phyloP scores from a whole-genome alignment of 345 rosid species.

The Lepidium aucheri region DNA sequence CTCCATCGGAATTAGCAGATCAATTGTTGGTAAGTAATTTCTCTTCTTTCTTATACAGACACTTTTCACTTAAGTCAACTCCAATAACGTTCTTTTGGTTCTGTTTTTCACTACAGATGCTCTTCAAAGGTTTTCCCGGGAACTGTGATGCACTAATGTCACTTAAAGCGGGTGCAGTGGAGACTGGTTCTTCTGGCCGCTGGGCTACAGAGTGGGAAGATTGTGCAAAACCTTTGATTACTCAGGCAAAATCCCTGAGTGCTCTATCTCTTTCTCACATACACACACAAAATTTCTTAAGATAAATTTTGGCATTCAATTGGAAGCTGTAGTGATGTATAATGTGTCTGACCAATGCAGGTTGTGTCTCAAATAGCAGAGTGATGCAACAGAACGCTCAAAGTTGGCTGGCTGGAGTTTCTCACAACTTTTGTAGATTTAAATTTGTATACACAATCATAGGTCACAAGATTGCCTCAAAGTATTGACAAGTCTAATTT shows the following conservation, averaged over 20 bases:
- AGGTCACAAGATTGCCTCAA: constrained; percentile 28
- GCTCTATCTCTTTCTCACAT: not conserved
- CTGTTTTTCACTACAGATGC: constrained; percentile 40
- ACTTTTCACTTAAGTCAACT: not conserved
- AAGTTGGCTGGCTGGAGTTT: not conserved
- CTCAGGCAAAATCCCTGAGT: constrained; percentile 34
- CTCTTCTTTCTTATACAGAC: not conserved
- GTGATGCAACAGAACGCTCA: not conserved
- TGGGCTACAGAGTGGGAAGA: constrained; percentile 93
- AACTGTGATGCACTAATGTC: constrained; percentile 47
- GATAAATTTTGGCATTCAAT: too few relatives aligned
- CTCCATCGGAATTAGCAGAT: constrained; percentile 84
- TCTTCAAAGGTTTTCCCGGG: constrained; percentile 79
- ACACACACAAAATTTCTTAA: not conserved
- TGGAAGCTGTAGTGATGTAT: too few relatives aligned
- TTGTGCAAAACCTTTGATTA: constrained; percentile 67
- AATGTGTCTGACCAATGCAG: constrained; percentile 18
- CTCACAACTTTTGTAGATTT: constrained; percentile 6
- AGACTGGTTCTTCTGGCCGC: constrained; percentile 60
- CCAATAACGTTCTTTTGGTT: not conserved
- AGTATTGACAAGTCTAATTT: not conserved
- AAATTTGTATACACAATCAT: constrained; percentile 3
- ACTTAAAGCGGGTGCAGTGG: constrained; percentile 59
- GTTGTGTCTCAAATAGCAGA: constrained; percentile 13
- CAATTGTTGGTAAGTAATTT: constrained; percentile 55